A percentile compares a stretch with the other conserved stretches of the same genome.
Evolutionary conservation across 2,329 filamentous ascomycete species (phyloP).

Genomic region (Arthroderma uncinatum): DNA sequence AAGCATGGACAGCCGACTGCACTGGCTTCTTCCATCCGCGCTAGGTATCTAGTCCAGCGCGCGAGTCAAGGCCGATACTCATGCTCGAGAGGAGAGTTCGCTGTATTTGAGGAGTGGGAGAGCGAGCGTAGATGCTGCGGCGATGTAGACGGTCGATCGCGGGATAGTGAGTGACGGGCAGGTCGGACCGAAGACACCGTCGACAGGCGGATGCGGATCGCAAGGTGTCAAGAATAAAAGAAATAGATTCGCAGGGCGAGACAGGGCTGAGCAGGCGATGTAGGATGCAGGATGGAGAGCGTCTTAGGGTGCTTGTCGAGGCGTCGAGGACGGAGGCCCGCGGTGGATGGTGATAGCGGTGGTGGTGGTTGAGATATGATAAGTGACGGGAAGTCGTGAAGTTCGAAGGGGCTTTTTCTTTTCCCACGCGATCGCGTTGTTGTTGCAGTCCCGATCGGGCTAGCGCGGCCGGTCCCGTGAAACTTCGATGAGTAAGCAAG

Average conservation of each 20-base stretch:
- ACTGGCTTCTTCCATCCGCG: constrained; percentile 9
- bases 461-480: not conserved
- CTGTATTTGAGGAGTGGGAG: not conserved
- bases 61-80: not conserved
- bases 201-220: no score
- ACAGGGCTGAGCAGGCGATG: not conserved
- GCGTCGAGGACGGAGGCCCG: not conserved
- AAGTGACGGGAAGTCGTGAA: not conserved
- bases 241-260: not conserved
- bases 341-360: not conserved
- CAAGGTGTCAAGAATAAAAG: no score
- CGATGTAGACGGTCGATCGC: not conserved
- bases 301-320: not conserved
- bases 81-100: not conserved
- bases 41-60: not conserved
- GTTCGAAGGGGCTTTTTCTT: not conserved
- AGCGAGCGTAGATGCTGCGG: not conserved
- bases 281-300: not conserved
- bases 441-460: not conserved
- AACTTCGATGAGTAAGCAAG: not conserved
- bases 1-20: not conserved
- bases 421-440: constrained; percentile 1
- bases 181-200: no score
- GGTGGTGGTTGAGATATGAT: not conserved
- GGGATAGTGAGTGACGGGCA: no score